Evolutionary conservation across 768 basidiomycete species (phyloP), one percentile per base, ranked within the genome.

Genomic region (Termitomyces sp.): DNA sequence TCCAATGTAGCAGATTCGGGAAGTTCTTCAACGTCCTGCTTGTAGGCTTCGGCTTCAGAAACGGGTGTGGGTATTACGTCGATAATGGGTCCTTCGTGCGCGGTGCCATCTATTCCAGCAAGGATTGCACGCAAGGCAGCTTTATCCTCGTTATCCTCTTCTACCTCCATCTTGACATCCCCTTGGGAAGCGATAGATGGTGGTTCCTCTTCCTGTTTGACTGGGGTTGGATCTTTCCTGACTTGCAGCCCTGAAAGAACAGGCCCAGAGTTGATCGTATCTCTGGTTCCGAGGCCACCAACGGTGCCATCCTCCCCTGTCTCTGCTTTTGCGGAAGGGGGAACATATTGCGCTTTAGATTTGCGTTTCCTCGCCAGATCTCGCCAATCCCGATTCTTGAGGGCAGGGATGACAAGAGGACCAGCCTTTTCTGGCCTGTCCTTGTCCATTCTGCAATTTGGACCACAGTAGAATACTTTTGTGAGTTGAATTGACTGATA

Each of bases 311-410:
- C 87, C 44, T 76, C 74, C 8, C 89, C 86, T 2, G 82, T 83
- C 24, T 74, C 59, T 16, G 78, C 82, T 40, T 74, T 74, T 2
- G 81, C 83, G 33, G 84, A 81, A 2, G 82, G 79, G 1, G 93
- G 93, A 9, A 93, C 76, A 65, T 83, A 94, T 43, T 82, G 79
- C 13, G 73, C 71, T 9, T 68, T 76, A 27, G 71, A 74, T 44
- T 79, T 84, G 66, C 89, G 79, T 68, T 84, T 87, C 42, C 88
- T 79, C 16, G 91, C 91, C 8, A 85, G 72, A 52, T 86, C 89
- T 42, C 93, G 78, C 96, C 96, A 99, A 68, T 99, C 95, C 27
- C 85, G 82, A 67, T 98, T 96, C 65, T 93, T 78, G 45, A 92
- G 77, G 1, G 93, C 78, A 16, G 95, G 87, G 45, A 99, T 98